These are phyloP conservation scores for Zasmidium angulare DNA, from an alignment of 2,329 filamentous ascomycete genomes.

Conservation along the genomic window DNA sequence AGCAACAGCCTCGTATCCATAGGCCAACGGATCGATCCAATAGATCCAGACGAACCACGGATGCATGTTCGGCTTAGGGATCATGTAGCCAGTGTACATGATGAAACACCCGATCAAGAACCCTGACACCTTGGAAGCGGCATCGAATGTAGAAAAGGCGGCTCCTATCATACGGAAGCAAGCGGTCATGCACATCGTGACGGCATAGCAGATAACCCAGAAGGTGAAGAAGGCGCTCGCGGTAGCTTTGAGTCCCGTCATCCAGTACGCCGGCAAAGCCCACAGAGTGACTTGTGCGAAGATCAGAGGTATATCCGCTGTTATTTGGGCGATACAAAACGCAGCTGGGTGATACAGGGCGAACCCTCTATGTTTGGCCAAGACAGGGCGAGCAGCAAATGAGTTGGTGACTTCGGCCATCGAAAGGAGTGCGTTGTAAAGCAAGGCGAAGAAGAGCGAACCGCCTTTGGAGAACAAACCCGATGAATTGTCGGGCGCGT, in stretches of 20 bases:
- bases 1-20: slow-evolving; percentile 56
- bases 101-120: slow-evolving; percentile 31
- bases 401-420: slow-evolving; percentile 65
- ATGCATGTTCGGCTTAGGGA: slow-evolving; percentile 39
- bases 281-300: slow-evolving; percentile 61
- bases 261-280: slow-evolving; percentile 62
- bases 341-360: slow-evolving; percentile 39
- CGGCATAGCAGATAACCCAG: slow-evolving; percentile 54
- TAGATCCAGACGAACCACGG: slow-evolving; percentile 53
- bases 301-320: slow-evolving; percentile 55
- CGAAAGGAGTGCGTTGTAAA: slow-evolving; percentile 62
- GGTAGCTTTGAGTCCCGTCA: slow-evolving; percentile 56
- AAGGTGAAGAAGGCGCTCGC: slow-evolving; percentile 63
- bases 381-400: slow-evolving; percentile 46
- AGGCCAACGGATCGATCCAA: slow-evolving; percentile 57
- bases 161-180: slow-evolving; percentile 46
- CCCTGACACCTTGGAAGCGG: slow-evolving; percentile 34
- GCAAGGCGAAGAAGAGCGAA: slow-evolving; percentile 62
- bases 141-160: slow-evolving; percentile 32
- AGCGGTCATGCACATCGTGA: slow-evolving; percentile 46
- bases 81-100: slow-evolving; percentile 36
- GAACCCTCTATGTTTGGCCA: slow-evolving; percentile 47
- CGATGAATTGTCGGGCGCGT: slow-evolving; percentile 56
- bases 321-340: slow-evolving; percentile 55
- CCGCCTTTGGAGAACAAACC: slow-evolving; percentile 66